Conservation (phyloP, 2,329 filamentous ascomycete genomes). For the Rhinocladiella similis region DNA sequence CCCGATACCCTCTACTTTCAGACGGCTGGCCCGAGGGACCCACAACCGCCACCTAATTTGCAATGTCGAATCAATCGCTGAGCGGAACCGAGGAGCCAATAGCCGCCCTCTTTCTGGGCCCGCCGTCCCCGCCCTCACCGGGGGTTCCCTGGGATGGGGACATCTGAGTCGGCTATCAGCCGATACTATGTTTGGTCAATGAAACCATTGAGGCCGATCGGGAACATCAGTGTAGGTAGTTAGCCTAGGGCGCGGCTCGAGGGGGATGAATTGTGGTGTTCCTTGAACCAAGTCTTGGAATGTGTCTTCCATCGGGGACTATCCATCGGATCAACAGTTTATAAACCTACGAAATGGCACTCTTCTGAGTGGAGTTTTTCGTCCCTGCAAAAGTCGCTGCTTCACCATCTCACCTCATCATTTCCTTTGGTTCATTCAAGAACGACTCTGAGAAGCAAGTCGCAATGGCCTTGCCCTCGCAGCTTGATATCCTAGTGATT, state of each 20-base stretch:
- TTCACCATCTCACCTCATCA: constrained; percentile 5
- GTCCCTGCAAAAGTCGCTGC: constrained; percentile 3
- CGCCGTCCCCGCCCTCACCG: background rate
- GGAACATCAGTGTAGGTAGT: constrained; percentile 2
- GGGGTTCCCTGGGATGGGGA: constrained; percentile 1
- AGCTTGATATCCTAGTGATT: constrained; percentile 33
- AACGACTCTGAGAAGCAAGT: constrained; percentile 5
- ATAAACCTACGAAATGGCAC: constrained; percentile 4
- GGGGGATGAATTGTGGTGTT: constrained; percentile 2
- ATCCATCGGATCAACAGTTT: constrained; percentile 4
- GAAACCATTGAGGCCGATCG: constrained; percentile 4
- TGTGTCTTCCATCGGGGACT: constrained; percentile 3
- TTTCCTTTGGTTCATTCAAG: constrained; percentile 4
- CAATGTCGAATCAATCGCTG: constrained; percentile 1
- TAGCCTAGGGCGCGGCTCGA: background rate
- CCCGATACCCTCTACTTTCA: background rate
- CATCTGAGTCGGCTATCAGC: constrained; percentile 4
- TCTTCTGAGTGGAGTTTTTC: constrained; percentile 5
- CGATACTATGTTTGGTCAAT: constrained; percentile 1
- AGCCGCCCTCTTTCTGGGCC: background rate
- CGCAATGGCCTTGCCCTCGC: constrained; percentile 1
- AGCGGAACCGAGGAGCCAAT: constrained; percentile 5
- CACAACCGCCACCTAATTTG: constrained; percentile 6
- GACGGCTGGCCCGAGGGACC: constrained; percentile 1
- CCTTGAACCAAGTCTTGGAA: constrained; percentile 2